A percentile compares a stretch with the other conserved stretches of the same genome.
Conservation (phyloP, 2,329 filamentous ascomycete species). For the Fusarium pseudocircinatum region DNA sequence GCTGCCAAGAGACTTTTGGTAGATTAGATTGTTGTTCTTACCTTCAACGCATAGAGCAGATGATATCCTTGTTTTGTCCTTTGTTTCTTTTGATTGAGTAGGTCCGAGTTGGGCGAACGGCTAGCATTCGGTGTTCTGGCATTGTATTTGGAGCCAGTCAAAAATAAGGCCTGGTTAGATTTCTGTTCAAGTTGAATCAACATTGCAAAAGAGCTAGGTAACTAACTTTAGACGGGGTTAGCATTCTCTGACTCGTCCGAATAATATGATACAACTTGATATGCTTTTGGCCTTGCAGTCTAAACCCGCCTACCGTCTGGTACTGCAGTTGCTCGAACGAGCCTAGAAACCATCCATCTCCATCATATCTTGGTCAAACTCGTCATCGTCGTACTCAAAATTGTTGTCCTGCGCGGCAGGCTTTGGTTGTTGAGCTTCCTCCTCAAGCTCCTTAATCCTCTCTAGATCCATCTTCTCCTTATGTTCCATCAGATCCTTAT, state of each 20-base stretch:
- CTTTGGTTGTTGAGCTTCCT: constrained; percentile 45
- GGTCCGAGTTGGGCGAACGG: not conserved
- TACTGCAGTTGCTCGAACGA: not conserved
- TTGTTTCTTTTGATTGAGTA: not conserved
- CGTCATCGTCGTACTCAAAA: constrained; percentile 63
- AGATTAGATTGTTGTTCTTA: constrained; percentile 15
- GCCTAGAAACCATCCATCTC: constrained; percentile 54
- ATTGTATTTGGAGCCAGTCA: not conserved
- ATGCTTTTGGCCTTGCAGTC: constrained; percentile 1
- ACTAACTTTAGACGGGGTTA: not conserved
- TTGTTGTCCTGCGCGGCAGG: constrained; percentile 46
- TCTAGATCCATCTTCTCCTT: constrained; percentile 79
- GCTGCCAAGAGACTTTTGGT: constrained; percentile 52
- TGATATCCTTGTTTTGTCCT: not conserved
- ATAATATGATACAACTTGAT: constrained; percentile 18
- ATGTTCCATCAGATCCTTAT: constrained; percentile 79
- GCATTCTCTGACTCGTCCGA: constrained; percentile 8
- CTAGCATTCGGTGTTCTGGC: not conserved
- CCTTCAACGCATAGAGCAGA: not conserved
- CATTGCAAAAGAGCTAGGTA: not conserved
- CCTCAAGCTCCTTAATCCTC: constrained; percentile 70
- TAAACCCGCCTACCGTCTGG: not conserved
- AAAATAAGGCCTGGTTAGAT: constrained; percentile 3
- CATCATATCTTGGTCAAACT: constrained; percentile 66
- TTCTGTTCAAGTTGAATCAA: not conserved